Evolutionary conservation across 495 filamentous ascomycete genomes (phyloP).

Genomic region (Penicillium soppii): DNA sequence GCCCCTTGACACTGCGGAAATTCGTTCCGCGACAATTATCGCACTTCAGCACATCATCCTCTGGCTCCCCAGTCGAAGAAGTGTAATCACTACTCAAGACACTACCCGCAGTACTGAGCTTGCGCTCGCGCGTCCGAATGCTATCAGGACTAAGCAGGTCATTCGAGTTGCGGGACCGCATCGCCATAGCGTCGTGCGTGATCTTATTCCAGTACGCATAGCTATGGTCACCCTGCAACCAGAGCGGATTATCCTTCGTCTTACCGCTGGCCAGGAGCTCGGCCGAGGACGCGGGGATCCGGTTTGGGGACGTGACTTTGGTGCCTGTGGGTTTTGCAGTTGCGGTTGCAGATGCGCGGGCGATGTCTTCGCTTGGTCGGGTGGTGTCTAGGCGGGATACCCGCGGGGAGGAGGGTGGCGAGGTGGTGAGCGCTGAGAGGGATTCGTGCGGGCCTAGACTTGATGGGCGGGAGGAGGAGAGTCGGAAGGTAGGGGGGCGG

Average conservation of each 20-base stretch:
- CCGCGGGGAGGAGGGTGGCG: conserved; percentile 37
- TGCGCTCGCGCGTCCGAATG: conserved; percentile 26
- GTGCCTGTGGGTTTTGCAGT: neutral
- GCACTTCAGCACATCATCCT: conserved; percentile 49
- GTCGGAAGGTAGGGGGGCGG: conserved; percentile 11
- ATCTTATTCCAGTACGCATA: conserved; percentile 54
- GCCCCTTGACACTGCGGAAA: conserved; percentile 50
- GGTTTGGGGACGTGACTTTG: neutral
- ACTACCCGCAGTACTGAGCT: conserved; percentile 34
- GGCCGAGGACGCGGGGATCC: conserved; percentile 15
- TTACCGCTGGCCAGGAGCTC: conserved; percentile 19
- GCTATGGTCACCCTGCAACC: conserved; percentile 52
- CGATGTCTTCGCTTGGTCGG: conserved; percentile 15
- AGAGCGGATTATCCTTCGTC: conserved; percentile 43
- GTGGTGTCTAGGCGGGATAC: conserved; percentile 30
- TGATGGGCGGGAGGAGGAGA: conserved; percentile 23
- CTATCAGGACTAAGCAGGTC: conserved; percentile 29
- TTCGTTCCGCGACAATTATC: conserved; percentile 48
- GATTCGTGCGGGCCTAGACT: conserved; percentile 27
- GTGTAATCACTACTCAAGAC: conserved; percentile 47
- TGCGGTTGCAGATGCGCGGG: neutral
- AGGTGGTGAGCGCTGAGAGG: conserved; percentile 31
- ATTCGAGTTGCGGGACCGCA: conserved; percentile 25
- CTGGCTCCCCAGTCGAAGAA: conserved; percentile 36
- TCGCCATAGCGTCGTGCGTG: conserved; percentile 44